Evolutionary conservation across 2,329 filamentous ascomycete genomes (phyloP).

Genomic region (Microdochium trichocladiopsis): DNA sequence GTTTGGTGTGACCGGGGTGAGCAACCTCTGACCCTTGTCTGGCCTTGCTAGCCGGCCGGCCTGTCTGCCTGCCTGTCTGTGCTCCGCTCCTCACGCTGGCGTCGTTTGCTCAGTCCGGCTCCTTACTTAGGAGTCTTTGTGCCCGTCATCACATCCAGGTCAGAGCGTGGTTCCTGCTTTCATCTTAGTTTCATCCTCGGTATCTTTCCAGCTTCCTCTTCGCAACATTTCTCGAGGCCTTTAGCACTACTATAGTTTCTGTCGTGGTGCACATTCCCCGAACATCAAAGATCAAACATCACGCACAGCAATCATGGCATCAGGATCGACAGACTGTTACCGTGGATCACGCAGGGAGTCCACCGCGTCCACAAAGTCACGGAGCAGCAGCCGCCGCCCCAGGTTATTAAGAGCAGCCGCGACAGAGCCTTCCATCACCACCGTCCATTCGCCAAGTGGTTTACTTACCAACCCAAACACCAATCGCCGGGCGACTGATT

Average conservation of each 20-base stretch:
- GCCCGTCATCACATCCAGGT: not conserved
- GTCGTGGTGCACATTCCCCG: not conserved
- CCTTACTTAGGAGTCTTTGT: not conserved
- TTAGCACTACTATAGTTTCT: not conserved
- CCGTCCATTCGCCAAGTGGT: slow-evolving; percentile 44
- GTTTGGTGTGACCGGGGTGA: slow-evolving; percentile 11
- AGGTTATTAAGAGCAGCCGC: slow-evolving; percentile 46
- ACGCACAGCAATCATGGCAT: slow-evolving; percentile 23
- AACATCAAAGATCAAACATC: slow-evolving; percentile 2
- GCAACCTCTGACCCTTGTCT: slow-evolving; percentile 10
- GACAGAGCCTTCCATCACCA: slow-evolving; percentile 51
- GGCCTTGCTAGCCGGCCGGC: not conserved
- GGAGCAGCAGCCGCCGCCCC: slow-evolving; percentile 35
- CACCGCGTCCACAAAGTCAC: slow-evolving; percentile 26
- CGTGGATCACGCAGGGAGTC: slow-evolving; percentile 29
- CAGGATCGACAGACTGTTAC: slow-evolving; percentile 25
- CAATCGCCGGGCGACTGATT: slow-evolving; percentile 43
- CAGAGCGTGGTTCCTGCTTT: not conserved
- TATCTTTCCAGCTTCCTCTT: not conserved
- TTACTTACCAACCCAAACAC: slow-evolving; percentile 41
- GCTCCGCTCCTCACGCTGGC: not conserved
- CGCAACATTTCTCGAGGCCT: not conserved
- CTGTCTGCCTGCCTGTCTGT: not conserved
- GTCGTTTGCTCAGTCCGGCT: not conserved
- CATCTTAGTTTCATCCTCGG: not conserved